Evolutionary conservation across 768 basidiomycete species (phyloP).

Genomic region (Pleurotus sapidus): DNA sequence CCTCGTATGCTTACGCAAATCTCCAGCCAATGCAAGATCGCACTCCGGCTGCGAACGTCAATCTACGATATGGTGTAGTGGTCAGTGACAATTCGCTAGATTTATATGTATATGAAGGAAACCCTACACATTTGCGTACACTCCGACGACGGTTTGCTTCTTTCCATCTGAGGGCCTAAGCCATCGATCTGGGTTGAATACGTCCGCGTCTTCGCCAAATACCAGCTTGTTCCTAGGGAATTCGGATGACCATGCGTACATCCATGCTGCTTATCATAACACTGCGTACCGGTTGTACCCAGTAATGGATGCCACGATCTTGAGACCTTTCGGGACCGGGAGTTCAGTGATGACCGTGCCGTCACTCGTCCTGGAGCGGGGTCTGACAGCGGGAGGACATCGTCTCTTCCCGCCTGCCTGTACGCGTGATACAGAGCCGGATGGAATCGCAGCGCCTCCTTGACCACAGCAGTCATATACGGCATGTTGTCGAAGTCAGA

Average conservation of each 20-base stretch:
- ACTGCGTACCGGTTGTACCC: slow-evolving; percentile 7
- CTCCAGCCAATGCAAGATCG: slow-evolving; percentile 26
- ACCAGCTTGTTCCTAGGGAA: slow-evolving; percentile 24
- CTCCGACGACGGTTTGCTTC: slow-evolving; percentile 22
- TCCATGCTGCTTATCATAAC: too few species aligned
- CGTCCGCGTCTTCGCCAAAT: slow-evolving; percentile 39
- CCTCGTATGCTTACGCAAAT: slow-evolving; percentile 23
- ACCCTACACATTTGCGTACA: slow-evolving; percentile 30
- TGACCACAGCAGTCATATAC: slow-evolving; percentile 17
- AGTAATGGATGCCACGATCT: slow-evolving; percentile 33
- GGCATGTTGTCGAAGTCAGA: slow-evolving; percentile 50
- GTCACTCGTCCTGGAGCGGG: slow-evolving; percentile 33
- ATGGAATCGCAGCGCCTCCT: slow-evolving; percentile 32
- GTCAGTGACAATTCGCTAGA: not conserved
- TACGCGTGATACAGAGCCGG: slow-evolving; percentile 18
- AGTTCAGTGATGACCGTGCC: slow-evolving; percentile 34
- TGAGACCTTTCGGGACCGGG: slow-evolving; percentile 37
- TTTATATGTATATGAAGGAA: too few species aligned
- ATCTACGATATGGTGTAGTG: slow-evolving; percentile 3
- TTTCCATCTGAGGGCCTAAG: slow-evolving; percentile 21
- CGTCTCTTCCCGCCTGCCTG: slow-evolving; percentile 4
- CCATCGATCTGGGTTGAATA: slow-evolving; percentile 43
- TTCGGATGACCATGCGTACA: not conserved
- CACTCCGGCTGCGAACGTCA: slow-evolving; percentile 22
- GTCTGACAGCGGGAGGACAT: slow-evolving; percentile 39